Evolutionary conservation across 495 filamentous ascomycete genomes (phyloP).

Genomic region (Neurospora sp.): DNA sequence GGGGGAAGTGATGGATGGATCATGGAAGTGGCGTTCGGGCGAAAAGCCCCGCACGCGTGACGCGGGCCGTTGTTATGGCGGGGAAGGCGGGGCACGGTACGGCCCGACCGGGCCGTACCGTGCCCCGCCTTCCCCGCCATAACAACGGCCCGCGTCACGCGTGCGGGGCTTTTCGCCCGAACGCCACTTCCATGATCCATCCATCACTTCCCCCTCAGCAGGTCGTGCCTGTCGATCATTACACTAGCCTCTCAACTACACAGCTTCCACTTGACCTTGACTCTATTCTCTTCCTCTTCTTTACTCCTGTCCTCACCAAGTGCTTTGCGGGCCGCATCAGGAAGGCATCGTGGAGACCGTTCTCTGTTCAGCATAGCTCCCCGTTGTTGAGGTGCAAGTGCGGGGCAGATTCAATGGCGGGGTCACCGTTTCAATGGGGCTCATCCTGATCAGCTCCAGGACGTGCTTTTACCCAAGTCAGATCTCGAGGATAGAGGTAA

Average conservation of each 20-base stretch:
- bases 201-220: neutral
- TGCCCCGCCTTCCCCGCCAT: neutral
- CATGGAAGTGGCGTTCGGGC: neutral
- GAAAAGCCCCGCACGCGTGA: neutral
- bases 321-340: neutral
- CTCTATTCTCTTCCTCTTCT: neutral
- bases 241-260: neutral
- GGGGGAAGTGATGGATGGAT: neutral
- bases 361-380: neutral
- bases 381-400: neutral
- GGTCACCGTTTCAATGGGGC: neutral
- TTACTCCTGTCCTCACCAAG: neutral
- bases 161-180: neutral
- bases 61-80: neutral
- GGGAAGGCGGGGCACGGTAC: neutral
- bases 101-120: neutral
- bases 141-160: neutral
- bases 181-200: neutral
- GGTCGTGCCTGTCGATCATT: neutral
- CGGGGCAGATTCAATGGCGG: neutral
- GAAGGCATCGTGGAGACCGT: neutral
- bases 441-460: neutral
- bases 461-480: neutral
- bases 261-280: neutral
- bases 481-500: neutral